Percentiles rank a stretch among this genome's conserved stretches.
Conservation (phyloP, 2,329 filamentous ascomycete species). For the Arthroderma sp. region DNA sequence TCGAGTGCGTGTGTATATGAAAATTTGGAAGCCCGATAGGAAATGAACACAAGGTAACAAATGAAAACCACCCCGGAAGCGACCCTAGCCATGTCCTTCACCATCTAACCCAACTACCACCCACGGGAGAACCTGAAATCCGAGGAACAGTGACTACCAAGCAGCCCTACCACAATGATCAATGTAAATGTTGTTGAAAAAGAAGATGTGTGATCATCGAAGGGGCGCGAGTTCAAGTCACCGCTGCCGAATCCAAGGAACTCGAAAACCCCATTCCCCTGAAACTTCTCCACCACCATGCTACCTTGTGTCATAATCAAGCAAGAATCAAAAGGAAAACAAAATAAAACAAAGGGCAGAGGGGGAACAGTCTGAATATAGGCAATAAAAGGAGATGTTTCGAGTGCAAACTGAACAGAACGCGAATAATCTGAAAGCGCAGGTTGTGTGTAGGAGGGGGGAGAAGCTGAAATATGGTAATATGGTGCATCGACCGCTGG, state of each 20-base stretch:
- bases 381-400: neutral
- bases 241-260: too few species aligned
- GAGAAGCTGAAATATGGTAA: slow-evolving; percentile 2
- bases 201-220: too few species aligned
- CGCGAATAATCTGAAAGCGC: neutral
- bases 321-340: neutral
- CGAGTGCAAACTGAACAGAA: slow-evolving; percentile 1
- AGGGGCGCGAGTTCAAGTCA: too few species aligned
- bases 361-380: slow-evolving; percentile 1
- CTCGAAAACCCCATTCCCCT: too few species aligned
- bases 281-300: too few species aligned
- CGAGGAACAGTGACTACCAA: slow-evolving; percentile 1
- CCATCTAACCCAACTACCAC: slow-evolving; percentile 17
- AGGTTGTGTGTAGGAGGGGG: neutral
- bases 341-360: neutral
- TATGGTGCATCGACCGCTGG: neutral
- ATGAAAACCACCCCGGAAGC: slow-evolving; percentile 33
- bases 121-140: neutral
- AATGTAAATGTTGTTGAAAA: too few species aligned
- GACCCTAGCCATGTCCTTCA: slow-evolving; percentile 35
- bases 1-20: too few species aligned
- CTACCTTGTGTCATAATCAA: too few species aligned
- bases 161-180: too few species aligned
- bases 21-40: neutral
- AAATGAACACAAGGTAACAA: slow-evolving; percentile 8